Conservation (phyloP, 352 stramenopile species). For the Globisporangium viniferum region DNA sequence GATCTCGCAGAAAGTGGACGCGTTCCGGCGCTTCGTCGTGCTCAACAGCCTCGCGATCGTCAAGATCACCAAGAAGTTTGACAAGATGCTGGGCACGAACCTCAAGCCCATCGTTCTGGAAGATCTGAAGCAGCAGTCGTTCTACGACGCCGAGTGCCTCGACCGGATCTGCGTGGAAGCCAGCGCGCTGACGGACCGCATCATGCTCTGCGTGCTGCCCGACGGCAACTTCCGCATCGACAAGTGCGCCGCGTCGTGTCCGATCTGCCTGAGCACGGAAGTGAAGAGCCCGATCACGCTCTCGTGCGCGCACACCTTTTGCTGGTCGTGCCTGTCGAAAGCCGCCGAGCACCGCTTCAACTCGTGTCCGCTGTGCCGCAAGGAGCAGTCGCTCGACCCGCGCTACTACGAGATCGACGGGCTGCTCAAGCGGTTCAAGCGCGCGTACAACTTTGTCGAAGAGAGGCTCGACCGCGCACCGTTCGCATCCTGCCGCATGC, state of each 20-base stretch:
- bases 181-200: slow-evolving; percentile 47
- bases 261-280: slow-evolving; percentile 62
- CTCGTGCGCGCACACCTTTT: slow-evolving; percentile 73
- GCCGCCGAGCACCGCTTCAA: slow-evolving; percentile 72
- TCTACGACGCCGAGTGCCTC: slow-evolving; percentile 59
- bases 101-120: slow-evolving; percentile 41
- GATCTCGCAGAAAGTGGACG: slow-evolving; percentile 59
- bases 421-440: slow-evolving; percentile 73
- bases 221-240: slow-evolving; percentile 64
- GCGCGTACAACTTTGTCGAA: slow-evolving; percentile 63
- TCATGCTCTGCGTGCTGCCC: slow-evolving; percentile 71
- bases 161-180: slow-evolving; percentile 52
- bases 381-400: slow-evolving; percentile 69
- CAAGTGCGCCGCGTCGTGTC: slow-evolving; percentile 44
- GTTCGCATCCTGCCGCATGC: slow-evolving; percentile 58
- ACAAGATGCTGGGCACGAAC: slow-evolving; percentile 39
- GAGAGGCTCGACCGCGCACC: slow-evolving; percentile 42
- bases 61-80: slow-evolving; percentile 85
- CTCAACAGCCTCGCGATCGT: slow-evolving; percentile 77
- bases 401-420: slow-evolving; percentile 81
- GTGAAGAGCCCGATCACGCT: slow-evolving; percentile 72
- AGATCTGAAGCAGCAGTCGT: slow-evolving; percentile 56
- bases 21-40: slow-evolving; percentile 73
- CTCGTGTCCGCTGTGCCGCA: slow-evolving; percentile 68
- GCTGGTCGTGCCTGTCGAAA: slow-evolving; percentile 76